Evolutionary conservation across 495 filamentous ascomycete species (phyloP).

Genomic region (Pyrenula massariospora): DNA sequence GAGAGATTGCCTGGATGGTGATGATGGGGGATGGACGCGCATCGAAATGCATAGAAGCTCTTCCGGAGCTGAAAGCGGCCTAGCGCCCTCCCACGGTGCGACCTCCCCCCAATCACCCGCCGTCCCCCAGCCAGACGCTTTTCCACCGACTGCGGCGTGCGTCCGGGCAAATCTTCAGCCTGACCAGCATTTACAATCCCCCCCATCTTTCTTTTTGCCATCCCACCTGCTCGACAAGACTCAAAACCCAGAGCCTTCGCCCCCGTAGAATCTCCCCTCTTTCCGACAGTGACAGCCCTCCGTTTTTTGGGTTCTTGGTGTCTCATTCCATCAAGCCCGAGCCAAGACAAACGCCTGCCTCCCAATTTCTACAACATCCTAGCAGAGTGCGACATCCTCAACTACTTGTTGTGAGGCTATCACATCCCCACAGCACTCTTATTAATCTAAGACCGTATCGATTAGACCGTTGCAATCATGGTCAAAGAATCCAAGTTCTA

Average conservation of each 20-base stretch:
- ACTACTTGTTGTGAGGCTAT: too few species aligned
- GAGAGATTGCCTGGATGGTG: not conserved
- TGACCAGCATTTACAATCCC: conserved; percentile 2
- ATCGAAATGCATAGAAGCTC: conserved; percentile 10
- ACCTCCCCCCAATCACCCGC: too few species aligned
- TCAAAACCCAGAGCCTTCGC: too few species aligned
- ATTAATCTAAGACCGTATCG: too few species aligned
- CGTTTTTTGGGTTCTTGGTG: too few species aligned
- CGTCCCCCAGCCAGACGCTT: not conserved
- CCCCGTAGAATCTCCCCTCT: too few species aligned
- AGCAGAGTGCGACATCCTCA: too few species aligned
- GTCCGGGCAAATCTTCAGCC: not conserved
- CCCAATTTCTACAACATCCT: not conserved
- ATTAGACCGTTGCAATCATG: conserved; percentile 57
- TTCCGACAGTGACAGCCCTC: too few species aligned
- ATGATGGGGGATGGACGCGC: conserved; percentile 8
- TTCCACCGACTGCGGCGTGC: not conserved
- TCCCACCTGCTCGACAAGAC: not conserved
- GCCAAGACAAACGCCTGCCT: not conserved
- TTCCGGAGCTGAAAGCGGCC: not conserved
- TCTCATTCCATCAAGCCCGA: not conserved
- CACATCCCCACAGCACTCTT: too few species aligned
- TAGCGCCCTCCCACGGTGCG: not conserved
- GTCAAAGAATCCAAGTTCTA: conserved; percentile 85
- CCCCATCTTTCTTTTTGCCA: too few species aligned